Evolutionary conservation across 2,329 filamentous ascomycete genomes (phyloP), one percentile per base, ranked within the genome.

Genomic region (Colletotrichum sp.): DNA sequence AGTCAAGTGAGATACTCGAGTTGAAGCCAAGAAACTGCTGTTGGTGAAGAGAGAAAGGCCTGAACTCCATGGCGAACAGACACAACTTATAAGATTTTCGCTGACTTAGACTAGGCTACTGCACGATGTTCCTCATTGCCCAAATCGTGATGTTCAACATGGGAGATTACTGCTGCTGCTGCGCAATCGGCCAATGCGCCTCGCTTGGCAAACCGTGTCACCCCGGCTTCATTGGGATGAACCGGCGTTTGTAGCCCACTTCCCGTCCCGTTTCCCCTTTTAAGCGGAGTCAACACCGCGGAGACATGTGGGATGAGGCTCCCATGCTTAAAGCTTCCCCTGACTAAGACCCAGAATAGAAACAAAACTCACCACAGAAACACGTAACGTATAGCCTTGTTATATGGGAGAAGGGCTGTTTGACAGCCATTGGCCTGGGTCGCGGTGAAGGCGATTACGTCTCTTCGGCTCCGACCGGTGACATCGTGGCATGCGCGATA

Each of bases 181-280:
- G 66, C 58, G 66, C 66, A 69, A 69, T 69, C 66, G 24, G 58
- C 57, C 58, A 62, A 61, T 69, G 66, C 66, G 66, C 66, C 66
- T 64, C 66, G 21, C 43, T 69, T 69, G 31, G 66, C 66, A 63
- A 33, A 63, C 38, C 58, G 57, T 43, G 58, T 63, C 38, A 69
- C 58, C 66, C 58, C 43, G 29, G 66, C 31, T 36, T 18, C 8
- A 21, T 63, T 69, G 57, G 66, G 57, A 69, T 21, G 66, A 69
- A 69, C 58, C 38, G 47, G 62, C 43, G 66, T 69, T 63, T 59
- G 11, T 43, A 47, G 43, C 54, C 66, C 66, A 68, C 66, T 68
- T 68, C 66, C 66, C 66, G 66, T 68, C 36, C 34, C 24, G 64
- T 66, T 68, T 59, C 34, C 29, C 66, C 66, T 68, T 21, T 29